Evolutionary conservation across 768 basidiomycete genomes (phyloP), one percentile per base, ranked within the genome.

Genomic region (Leccinum broughii): DNA sequence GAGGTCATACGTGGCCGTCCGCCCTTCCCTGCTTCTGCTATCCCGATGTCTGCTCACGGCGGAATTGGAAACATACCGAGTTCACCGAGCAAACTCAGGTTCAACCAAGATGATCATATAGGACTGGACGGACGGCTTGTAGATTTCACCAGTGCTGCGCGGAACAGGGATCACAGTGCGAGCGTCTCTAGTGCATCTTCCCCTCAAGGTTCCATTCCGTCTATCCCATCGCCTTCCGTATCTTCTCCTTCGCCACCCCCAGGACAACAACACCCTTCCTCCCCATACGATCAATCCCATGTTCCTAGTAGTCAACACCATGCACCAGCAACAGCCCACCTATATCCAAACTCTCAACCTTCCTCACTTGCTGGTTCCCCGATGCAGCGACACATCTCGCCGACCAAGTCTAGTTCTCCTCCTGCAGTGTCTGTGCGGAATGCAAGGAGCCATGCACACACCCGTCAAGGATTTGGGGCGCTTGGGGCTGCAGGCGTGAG

Each of bases 111-210:
- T 30, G 71, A 72, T 2, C 54, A 56, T 24, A 35, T 20, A 1
- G 68, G 65, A 24, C 44, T 68, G 58, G 80, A 76, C 50, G 74
- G 71, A 59, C 74, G 65, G 58, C 77, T 78, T 51, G 78, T 69
- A 32, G 79, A 79, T 28, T 65, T 73, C 11, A 35, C 60, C 30
- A 59, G 62, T 44, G 51, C 65, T 28, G 14, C 58, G 22, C 83
- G 81, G 50, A 85, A 78, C 66, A 77, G 76, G 62, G 83, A 83
- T 66, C 78, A 81, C 22, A 88, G 88, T 62, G 88, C 88, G 60
- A 92, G 90, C 66, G 78, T 90, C 9, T 91, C 90, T 4, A 89
- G 88, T 69, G 76, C 84, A 13, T 83, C 85, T 62, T 92, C 92
- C 20, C 87, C 87, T 2, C 88, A 83, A 51, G 87, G 86, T 17